A percentile compares a stretch with the other conserved stretches of the same genome.
Evolutionary conservation across 306 rosid genomes (phyloP).

Genomic region (Malus sylvestris): DNA sequence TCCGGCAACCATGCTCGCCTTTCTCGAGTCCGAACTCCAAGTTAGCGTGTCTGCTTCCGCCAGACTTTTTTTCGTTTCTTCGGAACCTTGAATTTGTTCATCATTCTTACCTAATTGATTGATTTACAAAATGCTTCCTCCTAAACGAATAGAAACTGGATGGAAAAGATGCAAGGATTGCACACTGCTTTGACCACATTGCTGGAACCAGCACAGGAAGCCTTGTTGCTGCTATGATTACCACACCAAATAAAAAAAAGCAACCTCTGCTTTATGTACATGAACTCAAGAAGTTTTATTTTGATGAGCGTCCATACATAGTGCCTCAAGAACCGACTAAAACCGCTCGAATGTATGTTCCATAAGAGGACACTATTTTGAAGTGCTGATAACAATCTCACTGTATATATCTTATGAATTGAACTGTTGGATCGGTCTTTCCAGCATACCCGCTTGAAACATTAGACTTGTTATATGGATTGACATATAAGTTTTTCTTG

Average conservation of each 20-base stretch:
- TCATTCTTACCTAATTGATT: background rate
- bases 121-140: too few species aligned
- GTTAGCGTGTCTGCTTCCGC: background rate
- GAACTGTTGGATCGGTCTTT: background rate
- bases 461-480: background rate
- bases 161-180: background rate
- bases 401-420: too few species aligned
- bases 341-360: background rate
- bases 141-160: background rate
- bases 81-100: background rate
- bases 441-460: background rate
- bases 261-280: background rate
- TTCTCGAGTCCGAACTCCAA: conserved; percentile 49
- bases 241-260: background rate
- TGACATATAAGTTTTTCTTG: too few species aligned
- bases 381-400: too few species aligned
- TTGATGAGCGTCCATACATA: background rate
- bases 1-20: conserved; percentile 39
- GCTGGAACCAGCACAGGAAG: background rate
- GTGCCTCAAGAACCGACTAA: background rate
- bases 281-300: background rate
- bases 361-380: too few species aligned
- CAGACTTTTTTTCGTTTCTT: background rate
- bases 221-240: background rate
- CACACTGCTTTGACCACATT: background rate